phyloP scores from a whole-genome alignment of 1,284 basidiomycete genomes.

The Tremellales sp. region DNA sequence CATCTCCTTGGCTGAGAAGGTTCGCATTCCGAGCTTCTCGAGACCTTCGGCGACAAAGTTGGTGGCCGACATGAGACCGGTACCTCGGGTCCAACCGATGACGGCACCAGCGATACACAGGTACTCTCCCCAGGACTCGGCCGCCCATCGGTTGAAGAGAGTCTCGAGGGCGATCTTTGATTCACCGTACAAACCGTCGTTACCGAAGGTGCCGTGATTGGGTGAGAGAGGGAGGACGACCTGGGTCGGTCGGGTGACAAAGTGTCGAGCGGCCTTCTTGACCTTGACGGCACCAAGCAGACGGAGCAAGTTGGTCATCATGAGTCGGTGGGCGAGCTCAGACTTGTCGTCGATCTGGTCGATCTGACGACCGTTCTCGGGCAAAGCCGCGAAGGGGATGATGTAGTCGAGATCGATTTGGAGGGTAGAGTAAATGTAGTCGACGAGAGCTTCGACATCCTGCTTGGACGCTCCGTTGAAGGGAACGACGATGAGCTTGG shows the following conservation, averaged over 20 bases:
- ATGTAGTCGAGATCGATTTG: constrained; percentile 97
- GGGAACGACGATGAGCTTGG: constrained; percentile 92
- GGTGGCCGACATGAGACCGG: constrained; percentile 94
- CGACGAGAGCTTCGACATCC: constrained; percentile 93
- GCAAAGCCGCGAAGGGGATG: constrained; percentile 94
- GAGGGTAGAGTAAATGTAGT: constrained; percentile 94
- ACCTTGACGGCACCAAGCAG: constrained; percentile 94
- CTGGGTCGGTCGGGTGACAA: constrained; percentile 96
- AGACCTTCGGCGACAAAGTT: constrained; percentile 93
- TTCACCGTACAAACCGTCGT: constrained; percentile 96
- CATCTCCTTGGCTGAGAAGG: constrained; percentile 99
- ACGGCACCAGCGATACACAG: constrained; percentile 96
- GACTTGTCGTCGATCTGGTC: constrained; percentile 95
- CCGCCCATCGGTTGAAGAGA: constrained; percentile 93
- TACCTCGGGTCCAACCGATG: constrained; percentile 97
- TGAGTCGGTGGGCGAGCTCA: constrained; percentile 95
- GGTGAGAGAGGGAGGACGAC: constrained; percentile 95
- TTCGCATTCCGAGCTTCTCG: constrained; percentile 89
- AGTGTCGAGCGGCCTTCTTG: constrained; percentile 94
- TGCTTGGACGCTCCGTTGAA: constrained; percentile 97
- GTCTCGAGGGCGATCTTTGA: constrained; percentile 98
- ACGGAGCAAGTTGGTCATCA: constrained; percentile 87
- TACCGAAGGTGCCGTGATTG: constrained; percentile 96
- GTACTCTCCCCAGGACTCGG: constrained; percentile 99
- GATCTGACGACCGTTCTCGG: constrained; percentile 97